Conservation (phyloP, 2,329 filamentous ascomycete species). For the Epichloe amarillans region DNA sequence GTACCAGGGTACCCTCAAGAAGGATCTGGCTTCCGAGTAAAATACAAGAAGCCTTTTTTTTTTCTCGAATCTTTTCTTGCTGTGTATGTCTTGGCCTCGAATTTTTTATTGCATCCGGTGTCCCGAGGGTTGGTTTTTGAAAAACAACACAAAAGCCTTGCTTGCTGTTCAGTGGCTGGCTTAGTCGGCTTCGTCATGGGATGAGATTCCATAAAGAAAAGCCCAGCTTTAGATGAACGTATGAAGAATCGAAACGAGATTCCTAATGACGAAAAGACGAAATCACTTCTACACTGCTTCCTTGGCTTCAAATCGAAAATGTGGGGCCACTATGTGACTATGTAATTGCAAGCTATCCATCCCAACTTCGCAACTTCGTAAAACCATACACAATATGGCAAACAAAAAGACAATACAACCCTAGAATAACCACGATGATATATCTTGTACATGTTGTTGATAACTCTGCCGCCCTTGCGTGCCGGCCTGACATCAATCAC, state of each 20-base stretch:
- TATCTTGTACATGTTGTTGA: too few species aligned
- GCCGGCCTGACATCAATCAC: background rate
- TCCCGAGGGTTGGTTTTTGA: slow-evolving; percentile 24
- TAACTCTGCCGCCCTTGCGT: too few species aligned
- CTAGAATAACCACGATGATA: too few species aligned
- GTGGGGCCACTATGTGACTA: too few species aligned
- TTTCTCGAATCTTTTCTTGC: slow-evolving; percentile 24
- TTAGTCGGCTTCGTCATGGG: slow-evolving; percentile 22
- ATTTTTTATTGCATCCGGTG: slow-evolving; percentile 40
- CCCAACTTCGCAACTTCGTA: too few species aligned
- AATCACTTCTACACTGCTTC: background rate
- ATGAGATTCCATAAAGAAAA: slow-evolving; percentile 19
- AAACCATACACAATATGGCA: too few species aligned
- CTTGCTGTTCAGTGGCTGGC: slow-evolving; percentile 20
- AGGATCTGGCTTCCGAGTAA: slow-evolving; percentile 55
- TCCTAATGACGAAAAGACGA: slow-evolving; percentile 4
- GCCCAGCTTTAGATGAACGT: slow-evolving; percentile 21
- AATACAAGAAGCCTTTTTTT: slow-evolving; percentile 13
- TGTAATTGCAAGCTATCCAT: too few species aligned
- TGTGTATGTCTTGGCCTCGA: slow-evolving; percentile 10
- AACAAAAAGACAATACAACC: too few species aligned
- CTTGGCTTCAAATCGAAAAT: too few species aligned
- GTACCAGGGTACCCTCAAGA: slow-evolving; percentile 98
- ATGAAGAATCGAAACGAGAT: slow-evolving; percentile 13
- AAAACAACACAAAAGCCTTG: background rate